A percentile compares a stretch with the other conserved stretches of the same genome.
Evolutionary conservation across 345 rosid genomes (phyloP).

Genomic region (Aquilaria yunnanensis): DNA sequence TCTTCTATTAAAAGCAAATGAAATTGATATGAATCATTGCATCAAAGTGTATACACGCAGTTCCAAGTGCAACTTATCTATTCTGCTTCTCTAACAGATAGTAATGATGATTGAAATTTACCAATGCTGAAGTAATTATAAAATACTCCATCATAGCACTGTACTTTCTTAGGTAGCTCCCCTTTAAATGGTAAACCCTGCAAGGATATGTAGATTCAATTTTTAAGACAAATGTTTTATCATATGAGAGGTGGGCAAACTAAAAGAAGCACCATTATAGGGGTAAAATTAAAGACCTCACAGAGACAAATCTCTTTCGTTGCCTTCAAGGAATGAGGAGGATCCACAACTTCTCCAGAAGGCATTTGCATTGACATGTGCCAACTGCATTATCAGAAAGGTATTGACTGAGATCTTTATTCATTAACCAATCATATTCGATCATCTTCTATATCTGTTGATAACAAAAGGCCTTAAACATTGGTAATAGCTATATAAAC

Average conservation of each 20-base stretch:
- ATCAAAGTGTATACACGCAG: no score
- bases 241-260: neutral
- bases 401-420: neutral
- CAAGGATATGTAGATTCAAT: slow-evolving; percentile 11
- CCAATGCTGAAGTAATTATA: slow-evolving; percentile 97
- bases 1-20: no score
- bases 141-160: slow-evolving; percentile 76
- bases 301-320: slow-evolving; percentile 56
- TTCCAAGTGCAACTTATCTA: no score
- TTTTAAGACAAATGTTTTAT: no score
- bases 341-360: slow-evolving; percentile 48
- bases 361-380: slow-evolving; percentile 64
- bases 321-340: slow-evolving; percentile 72
- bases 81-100: no score
- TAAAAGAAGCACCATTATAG: slow-evolving; percentile 6
- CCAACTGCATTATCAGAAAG: slow-evolving; percentile 59
- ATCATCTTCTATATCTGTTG: no score
- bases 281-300: slow-evolving; percentile 35
- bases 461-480: no score
- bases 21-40: no score
- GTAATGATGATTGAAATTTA: slow-evolving; percentile 13
- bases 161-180: slow-evolving; percentile 43
- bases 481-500: neutral
- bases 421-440: neutral
- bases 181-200: slow-evolving; percentile 65